Percentiles rank a stretch among this genome's conserved stretches.
These are phyloP conservation scores for Microbotryomycetes sp. DNA, from an alignment of 1,284 basidiomycete genomes.

Conservation along the genomic window DNA sequence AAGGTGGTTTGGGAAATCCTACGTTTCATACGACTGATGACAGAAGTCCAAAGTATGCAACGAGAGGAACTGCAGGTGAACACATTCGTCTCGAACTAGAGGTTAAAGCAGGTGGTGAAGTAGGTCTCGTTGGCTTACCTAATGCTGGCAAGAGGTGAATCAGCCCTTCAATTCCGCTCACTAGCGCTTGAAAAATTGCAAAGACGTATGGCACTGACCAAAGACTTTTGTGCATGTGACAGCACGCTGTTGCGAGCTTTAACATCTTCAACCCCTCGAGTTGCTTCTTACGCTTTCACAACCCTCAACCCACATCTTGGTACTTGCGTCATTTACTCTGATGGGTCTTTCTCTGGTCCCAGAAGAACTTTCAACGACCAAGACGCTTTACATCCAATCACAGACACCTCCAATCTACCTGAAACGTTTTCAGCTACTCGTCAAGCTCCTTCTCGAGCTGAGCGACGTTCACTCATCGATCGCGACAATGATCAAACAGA, in stretches of 20 bases:
- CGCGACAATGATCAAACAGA: not conserved
- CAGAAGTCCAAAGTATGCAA: constrained; percentile 44
- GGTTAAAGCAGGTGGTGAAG: constrained; percentile 87
- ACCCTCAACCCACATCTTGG: constrained; percentile 94
- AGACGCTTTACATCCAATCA: constrained; percentile 13
- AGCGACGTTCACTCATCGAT: constrained; percentile 4
- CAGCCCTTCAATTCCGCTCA: not conserved
- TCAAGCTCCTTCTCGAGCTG: constrained; percentile 7
- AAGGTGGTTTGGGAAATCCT: constrained; percentile 80
- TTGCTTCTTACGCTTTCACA: constrained; percentile 89
- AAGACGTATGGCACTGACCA: too few relatives aligned
- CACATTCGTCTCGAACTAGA: constrained; percentile 79
- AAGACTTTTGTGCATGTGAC: too few relatives aligned
- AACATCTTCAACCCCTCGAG: constrained; percentile 78
- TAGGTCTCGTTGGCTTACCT: constrained; percentile 91
- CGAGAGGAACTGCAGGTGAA: constrained; percentile 67
- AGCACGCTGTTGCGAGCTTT: constrained; percentile 78
- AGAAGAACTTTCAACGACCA: constrained; percentile 13
- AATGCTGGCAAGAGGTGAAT: constrained; percentile 61
- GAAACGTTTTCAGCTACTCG: constrained; percentile 15
- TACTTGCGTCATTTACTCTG: constrained; percentile 69
- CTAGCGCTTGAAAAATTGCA: too few relatives aligned
- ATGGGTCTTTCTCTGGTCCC: constrained; percentile 57
- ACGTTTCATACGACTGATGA: constrained; percentile 44
- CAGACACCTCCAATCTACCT: constrained; percentile 13